Conservation (phyloP, 1,284 basidiomycete species). For the Phellopilus nigrolimitatus region DNA sequence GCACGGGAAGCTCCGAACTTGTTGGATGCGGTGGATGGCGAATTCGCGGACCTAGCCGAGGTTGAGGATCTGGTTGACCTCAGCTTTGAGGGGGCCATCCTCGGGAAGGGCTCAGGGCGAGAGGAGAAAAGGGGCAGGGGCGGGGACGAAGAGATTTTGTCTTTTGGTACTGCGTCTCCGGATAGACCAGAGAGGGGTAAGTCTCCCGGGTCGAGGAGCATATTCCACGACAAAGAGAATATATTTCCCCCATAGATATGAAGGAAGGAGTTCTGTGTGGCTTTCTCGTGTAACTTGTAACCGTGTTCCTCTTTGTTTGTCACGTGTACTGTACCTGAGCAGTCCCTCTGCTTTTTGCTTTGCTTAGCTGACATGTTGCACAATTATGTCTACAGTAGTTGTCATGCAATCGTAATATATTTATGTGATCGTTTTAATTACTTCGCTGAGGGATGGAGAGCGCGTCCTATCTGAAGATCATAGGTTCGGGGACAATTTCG, state of each 20-base stretch:
- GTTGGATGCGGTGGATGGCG: constrained; percentile 1
- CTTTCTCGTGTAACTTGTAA: not conserved
- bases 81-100: constrained; percentile 7
- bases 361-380: too few relatives aligned
- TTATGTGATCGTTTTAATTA: too few relatives aligned
- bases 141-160: not conserved
- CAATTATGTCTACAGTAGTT: too few relatives aligned
- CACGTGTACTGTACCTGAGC: too few relatives aligned
- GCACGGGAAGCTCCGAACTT: constrained; percentile 10
- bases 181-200: not conserved
- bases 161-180: not conserved
- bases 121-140: too few relatives aligned
- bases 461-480: too few relatives aligned
- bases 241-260: not conserved
- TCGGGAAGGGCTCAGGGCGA: not conserved
- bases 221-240: constrained; percentile 13
- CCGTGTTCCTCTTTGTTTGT: not conserved
- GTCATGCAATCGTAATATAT: too few relatives aligned
- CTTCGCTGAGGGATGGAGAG: too few relatives aligned
- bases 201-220: not conserved
- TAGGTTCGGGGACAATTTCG: too few relatives aligned
- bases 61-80: constrained; percentile 9
- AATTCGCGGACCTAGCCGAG: constrained; percentile 14
- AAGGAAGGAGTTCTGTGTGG: not conserved
- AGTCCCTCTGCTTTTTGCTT: too few relatives aligned